phyloP scores from a whole-genome alignment of 768 basidiomycete genomes.

The Pleurotus platypus region DNA sequence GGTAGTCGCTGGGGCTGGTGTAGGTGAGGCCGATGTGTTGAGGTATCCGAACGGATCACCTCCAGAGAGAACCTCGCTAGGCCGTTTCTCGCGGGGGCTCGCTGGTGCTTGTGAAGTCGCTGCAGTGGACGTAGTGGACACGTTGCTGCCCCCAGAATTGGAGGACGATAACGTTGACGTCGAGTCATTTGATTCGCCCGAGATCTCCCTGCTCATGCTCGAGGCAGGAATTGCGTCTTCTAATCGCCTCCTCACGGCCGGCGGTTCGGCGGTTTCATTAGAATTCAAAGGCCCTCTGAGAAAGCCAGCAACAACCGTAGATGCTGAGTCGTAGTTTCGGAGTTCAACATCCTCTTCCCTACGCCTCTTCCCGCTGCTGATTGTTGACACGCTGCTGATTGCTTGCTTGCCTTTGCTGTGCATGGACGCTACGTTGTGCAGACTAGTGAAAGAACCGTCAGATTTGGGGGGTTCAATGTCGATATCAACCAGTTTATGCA shows the following conservation, averaged over 20 bases:
- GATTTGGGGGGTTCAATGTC: constrained; percentile 59
- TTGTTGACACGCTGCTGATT: constrained; percentile 7
- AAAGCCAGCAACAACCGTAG: constrained; percentile 48
- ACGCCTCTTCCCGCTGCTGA: constrained; percentile 44
- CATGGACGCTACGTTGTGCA: constrained; percentile 49
- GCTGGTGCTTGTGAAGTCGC: background rate
- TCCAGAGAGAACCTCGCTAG: constrained; percentile 15
- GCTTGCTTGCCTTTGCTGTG: constrained; percentile 55
- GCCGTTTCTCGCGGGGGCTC: background rate
- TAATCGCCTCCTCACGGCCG: constrained; percentile 30
- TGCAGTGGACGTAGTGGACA: background rate
- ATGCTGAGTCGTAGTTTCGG: constrained; percentile 53
- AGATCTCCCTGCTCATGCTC: background rate
- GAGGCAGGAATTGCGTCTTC: constrained; percentile 1
- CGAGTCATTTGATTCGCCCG: constrained; percentile 4
- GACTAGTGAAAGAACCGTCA: constrained; percentile 56
- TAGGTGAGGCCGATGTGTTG: constrained; percentile 25
- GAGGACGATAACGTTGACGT: constrained; percentile 11
- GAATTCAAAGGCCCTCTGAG: constrained; percentile 25
- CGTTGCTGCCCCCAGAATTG: background rate
- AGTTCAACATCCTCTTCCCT: constrained; percentile 52
- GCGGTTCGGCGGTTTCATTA: constrained; percentile 22
- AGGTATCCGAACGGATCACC: constrained; percentile 65
- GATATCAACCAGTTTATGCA: constrained; percentile 64
- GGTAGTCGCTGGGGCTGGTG: constrained; percentile 24